Conservation (phyloP, 345 rosid genomes). For the Atalantia buxifolia region DNA sequence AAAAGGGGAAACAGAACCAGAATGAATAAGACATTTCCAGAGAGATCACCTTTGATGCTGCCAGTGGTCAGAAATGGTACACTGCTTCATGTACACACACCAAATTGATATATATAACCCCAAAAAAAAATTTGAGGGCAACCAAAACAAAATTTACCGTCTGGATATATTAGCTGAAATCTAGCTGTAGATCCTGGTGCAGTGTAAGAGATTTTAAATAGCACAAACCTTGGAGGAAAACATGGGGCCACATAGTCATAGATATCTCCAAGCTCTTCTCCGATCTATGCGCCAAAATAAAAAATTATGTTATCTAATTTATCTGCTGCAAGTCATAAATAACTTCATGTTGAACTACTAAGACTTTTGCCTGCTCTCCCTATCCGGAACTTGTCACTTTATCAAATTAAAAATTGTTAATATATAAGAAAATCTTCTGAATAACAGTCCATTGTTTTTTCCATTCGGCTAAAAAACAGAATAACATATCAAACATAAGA, state of each 20-base stretch:
- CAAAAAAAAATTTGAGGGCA: not conserved
- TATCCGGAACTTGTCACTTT: not conserved
- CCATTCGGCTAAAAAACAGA: not conserved
- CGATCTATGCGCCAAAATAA: conserved; percentile 58
- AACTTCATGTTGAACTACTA: not conserved
- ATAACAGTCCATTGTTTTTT: not conserved
- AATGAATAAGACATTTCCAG: not conserved
- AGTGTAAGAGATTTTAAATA: not conserved
- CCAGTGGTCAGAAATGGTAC: not conserved
- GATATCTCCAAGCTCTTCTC: conserved; percentile 99
- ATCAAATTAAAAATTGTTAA: not conserved
- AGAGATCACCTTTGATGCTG: not conserved
- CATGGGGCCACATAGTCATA: conserved; percentile 99
- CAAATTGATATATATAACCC: not conserved
- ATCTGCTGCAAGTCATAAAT: not conserved
- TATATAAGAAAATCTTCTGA: not conserved
- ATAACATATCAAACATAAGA: not conserved
- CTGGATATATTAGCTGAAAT: not conserved
- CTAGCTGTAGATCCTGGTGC: not conserved
- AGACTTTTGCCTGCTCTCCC: not conserved
- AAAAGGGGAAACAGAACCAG: conserved; percentile 21
- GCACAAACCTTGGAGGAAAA: conserved; percentile 84
- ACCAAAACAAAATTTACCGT: conserved; percentile 5
- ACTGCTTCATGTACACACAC: not conserved
- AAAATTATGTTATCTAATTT: not conserved